Base-by-base conservation (phyloP, 345 rosid species). In the Eucalyptus melliodora region DNA sequence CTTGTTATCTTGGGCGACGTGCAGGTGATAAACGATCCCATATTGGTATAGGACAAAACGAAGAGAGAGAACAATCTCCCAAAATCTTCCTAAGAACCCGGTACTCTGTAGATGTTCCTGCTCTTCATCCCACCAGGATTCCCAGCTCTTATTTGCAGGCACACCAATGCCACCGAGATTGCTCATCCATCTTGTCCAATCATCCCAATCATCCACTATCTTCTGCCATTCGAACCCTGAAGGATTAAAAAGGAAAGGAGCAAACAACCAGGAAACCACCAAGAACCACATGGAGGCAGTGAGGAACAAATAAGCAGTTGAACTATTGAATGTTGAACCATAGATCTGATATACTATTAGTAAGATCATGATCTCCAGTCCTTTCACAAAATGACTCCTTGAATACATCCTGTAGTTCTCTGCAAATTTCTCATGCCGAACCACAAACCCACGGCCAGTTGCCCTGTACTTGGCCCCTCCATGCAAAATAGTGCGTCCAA, bases 391-490 rank as follows among this genome's bases (percentile, higher is more conserved):
- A 92, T 98, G 99, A 90, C 99, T 97, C 94, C 99, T 96, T 8
- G 99, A 98, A 91, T 98, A 98, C 98, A 98, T 94, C 92, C 99
- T 93, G 90, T 98, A 98, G 88, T 97, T 98, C 92, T 98, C 99
- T 31, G 99, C 99, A 92, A 95, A 98, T 91, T 98, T 98, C 96
- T 97, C 99, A 88, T 98, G 99, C 80, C 95, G 94, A 37, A 98
- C 99, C 82, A 97, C 99, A 87, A 97, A 98, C n/a, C 99, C 99
- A 93, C 99, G 99, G 9, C 99, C 99, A 24, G 99, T 98, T 92
- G 99, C 99, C 92, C 99, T 93, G 93, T 98, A 98, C 90, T 96
- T 97, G 91, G 99, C 98, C 87, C 99, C 99, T 60, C 99, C 99
- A 65, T 98, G 99, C 90, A 98, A 94, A 90, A 98, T 90, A 88